A percentile compares a stretch with the other conserved stretches of the same genome.
Evolutionary conservation across 75 land plant genomes (phyloP).

Genomic region (Isoetes taiwanensis): DNA sequence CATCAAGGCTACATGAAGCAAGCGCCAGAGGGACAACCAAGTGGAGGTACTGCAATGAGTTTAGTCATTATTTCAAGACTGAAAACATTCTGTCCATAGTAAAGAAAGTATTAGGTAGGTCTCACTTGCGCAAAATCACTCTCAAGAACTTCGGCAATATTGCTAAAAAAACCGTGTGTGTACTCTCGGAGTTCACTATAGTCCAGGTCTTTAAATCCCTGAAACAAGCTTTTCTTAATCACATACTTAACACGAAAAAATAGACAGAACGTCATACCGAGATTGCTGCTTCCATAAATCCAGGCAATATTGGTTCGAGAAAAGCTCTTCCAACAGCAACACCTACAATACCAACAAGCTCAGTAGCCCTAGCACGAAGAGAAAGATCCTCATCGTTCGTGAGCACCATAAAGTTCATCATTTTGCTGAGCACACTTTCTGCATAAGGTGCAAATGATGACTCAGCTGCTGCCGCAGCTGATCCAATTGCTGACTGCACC

Average conservation of each 20-base stretch:
- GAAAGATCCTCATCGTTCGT: conserved; percentile 84
- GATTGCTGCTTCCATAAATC: conserved; percentile 91
- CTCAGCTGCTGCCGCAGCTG: conserved; percentile 89
- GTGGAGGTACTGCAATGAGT: conserved; percentile 61
- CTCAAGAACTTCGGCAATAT: conserved; percentile 71
- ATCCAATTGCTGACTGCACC: conserved; percentile 91
- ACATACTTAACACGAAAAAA: too few relatives aligned
- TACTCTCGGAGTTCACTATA: conserved; percentile 95
- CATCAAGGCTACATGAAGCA: conserved; percentile 93
- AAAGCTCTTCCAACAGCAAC: conserved; percentile 62
- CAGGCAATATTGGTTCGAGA: conserved; percentile 72
- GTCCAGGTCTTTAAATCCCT: conserved; percentile 88
- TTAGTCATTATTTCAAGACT: not conserved
- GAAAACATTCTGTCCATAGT: not conserved
- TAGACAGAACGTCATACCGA: conserved; percentile 27
- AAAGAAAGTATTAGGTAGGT: not conserved
- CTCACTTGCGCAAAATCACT: conserved; percentile 69
- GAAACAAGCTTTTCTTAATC: too few relatives aligned
- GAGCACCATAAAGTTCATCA: conserved; percentile 80
- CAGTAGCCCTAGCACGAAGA: conserved; percentile 88
- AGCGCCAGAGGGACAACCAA: conserved; percentile 77
- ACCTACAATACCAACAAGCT: conserved; percentile 83
- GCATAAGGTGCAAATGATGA: conserved; percentile 80
- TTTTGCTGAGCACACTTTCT: conserved; percentile 55
- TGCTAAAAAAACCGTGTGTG: conserved; percentile 95